Evolutionary conservation across 441 rosid genomes (phyloP).

Genomic region (Rhodomyrtus psidioides): DNA sequence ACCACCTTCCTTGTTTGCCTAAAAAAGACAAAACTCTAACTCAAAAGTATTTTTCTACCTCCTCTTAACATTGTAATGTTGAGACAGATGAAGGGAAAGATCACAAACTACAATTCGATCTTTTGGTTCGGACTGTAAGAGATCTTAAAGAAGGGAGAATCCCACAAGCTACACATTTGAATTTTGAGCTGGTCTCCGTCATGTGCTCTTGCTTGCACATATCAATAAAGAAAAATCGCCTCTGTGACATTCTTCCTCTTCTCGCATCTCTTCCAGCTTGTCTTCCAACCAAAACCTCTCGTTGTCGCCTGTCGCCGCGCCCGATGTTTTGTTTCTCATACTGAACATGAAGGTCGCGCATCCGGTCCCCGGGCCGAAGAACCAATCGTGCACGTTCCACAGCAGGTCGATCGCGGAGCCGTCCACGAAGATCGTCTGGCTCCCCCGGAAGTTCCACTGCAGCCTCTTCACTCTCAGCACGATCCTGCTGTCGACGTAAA

Average conservation of each 20-base stretch:
- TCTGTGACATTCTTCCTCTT: constrained; percentile 39
- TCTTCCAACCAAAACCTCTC: constrained; percentile 76
- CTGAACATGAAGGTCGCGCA: constrained; percentile 85
- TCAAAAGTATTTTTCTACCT: not conserved
- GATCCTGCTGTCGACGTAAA: constrained; percentile 61
- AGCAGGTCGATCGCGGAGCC: constrained; percentile 71
- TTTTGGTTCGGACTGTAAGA: not conserved
- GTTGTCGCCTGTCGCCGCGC: not conserved
- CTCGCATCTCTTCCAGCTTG: constrained; percentile 30
- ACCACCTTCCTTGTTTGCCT: not conserved
- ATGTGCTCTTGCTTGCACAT: constrained; percentile 57
- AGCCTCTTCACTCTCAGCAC: constrained; percentile 70
- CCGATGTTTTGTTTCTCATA: constrained; percentile 63
- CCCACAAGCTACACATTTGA: not conserved
- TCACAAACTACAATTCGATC: not conserved
- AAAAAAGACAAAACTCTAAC: not conserved
- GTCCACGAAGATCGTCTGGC: constrained; percentile 73
- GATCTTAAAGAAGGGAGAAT: not conserved
- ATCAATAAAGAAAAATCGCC: constrained; percentile 78
- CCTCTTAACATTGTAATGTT: not conserved
- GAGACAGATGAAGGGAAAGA: not conserved
- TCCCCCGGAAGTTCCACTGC: constrained; percentile 89
- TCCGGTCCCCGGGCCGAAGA: constrained; percentile 49
- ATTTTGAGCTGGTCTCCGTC: not conserved
- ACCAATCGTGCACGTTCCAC: constrained; percentile 98